These are phyloP conservation scores for Solanum chilense DNA, from an alignment of 257 asterid genomes.

Conservation along the genomic window DNA sequence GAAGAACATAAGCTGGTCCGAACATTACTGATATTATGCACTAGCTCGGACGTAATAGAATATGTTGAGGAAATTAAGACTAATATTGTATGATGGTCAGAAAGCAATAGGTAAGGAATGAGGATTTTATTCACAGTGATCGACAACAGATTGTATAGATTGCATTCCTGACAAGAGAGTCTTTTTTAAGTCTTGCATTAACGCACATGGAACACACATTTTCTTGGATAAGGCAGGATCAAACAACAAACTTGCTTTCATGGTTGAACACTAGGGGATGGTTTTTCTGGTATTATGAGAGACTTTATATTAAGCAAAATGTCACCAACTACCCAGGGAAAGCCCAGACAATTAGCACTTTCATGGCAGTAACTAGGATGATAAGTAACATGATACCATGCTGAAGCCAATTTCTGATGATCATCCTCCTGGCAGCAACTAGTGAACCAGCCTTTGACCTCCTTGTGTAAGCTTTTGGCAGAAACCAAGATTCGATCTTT, in stretches of 20 bases:
- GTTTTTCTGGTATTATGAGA: neutral
- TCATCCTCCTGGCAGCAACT: conserved; percentile 24
- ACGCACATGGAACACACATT: neutral
- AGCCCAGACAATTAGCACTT: conserved; percentile 60
- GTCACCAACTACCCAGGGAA: conserved; percentile 86
- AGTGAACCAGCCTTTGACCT: conserved; percentile 61
- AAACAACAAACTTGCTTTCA: neutral
- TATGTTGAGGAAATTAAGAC: neutral
- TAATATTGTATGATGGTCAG: neutral
- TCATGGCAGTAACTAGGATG: conserved; percentile 30
- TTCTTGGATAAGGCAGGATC: neutral
- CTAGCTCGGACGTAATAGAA: neutral
- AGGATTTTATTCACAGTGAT: neutral
- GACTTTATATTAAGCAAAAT: conserved; percentile 51
- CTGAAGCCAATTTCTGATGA: conserved; percentile 55
- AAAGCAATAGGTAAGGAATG: neutral
- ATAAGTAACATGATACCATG: conserved; percentile 82
- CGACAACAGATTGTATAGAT: neutral
- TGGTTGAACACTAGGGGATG: neutral
- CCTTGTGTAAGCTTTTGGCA: conserved; percentile 58
- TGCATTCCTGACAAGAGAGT: neutral
- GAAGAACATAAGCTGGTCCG: neutral
- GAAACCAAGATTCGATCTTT: conserved; percentile 71
- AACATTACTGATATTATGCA: neutral
- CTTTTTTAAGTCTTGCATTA: neutral